phyloP scores from a whole-genome alignment of 495 filamentous ascomycete genomes.

The Elaphomyces granulatus region DNA sequence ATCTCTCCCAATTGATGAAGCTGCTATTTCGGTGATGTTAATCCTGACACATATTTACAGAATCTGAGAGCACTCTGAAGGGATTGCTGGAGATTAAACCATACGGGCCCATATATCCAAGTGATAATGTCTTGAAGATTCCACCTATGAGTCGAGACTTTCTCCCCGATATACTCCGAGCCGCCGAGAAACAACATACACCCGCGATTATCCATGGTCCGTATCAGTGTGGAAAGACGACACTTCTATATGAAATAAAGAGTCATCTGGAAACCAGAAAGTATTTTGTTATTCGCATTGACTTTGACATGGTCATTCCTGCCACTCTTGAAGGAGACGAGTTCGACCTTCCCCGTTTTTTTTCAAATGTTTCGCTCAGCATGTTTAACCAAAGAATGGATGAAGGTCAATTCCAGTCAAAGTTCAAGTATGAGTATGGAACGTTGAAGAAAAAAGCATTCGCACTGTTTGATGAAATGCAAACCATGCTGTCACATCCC shows the following conservation, averaged over 20 bases:
- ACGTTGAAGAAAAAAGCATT: not conserved
- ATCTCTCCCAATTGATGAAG: no score
- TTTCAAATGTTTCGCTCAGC: not conserved
- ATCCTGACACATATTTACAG: no score
- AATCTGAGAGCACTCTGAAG: no score
- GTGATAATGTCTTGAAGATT: no score
- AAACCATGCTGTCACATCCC: not conserved
- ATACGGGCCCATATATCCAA: no score
- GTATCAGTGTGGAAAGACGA: not conserved
- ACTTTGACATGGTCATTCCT: not conserved
- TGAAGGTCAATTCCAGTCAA: not conserved
- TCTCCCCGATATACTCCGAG: no score
- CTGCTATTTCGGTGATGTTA: no score
- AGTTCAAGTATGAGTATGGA: not conserved
- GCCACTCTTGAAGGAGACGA: not conserved
- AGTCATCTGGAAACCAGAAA: not conserved
- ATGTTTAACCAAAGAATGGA: not conserved
- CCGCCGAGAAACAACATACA: not conserved
- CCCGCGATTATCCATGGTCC: not conserved
- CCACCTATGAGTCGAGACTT: no score
- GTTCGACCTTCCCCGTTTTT: not conserved
- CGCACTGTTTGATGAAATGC: not conserved
- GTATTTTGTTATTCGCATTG: not conserved
- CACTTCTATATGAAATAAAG: not conserved
- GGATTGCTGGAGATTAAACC: no score